phyloP scores from a whole-genome alignment of 371 early-diverging fungal genomes.

The Mortierella sp. region DNA sequence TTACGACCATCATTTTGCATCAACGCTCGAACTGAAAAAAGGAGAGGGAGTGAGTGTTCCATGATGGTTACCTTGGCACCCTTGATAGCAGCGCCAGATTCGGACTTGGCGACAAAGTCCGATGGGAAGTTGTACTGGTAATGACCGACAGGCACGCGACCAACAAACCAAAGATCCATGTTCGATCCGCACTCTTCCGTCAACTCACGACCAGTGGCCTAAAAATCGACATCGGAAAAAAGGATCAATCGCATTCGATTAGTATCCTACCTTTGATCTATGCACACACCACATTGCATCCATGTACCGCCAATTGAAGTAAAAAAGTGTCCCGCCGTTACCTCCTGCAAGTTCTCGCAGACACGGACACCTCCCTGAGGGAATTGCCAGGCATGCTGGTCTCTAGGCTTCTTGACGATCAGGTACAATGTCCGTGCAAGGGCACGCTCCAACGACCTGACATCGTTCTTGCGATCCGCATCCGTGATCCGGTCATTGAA shows the following conservation, averaged over 20 bases:
- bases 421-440: slow-evolving; percentile 83
- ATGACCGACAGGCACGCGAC: slow-evolving; percentile 79
- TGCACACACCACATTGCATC: neutral
- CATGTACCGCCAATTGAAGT: slow-evolving; percentile 3
- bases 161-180: slow-evolving; percentile 83
- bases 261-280: neutral
- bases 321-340: slow-evolving; percentile 29
- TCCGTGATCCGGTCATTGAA: slow-evolving; percentile 70
- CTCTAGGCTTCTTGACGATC: slow-evolving; percentile 76
- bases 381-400: slow-evolving; percentile 79
- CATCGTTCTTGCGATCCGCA: slow-evolving; percentile 77
- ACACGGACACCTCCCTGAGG: slow-evolving; percentile 78
- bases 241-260: neutral
- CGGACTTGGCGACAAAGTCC: slow-evolving; percentile 33
- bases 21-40: too few species aligned
- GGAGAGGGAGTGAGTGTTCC: too few species aligned
- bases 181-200: slow-evolving; percentile 78
- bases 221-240: neutral
- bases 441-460: slow-evolving; percentile 80
- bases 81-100: slow-evolving; percentile 30
- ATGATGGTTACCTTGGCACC: slow-evolving; percentile 56
- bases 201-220: slow-evolving; percentile 82
- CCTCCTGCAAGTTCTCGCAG: slow-evolving; percentile 77
- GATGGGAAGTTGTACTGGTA: slow-evolving; percentile 67
- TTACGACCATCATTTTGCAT: too few species aligned